Conservation (phyloP, 2,329 filamentous ascomycete species). For the Nakataea oryzae region DNA sequence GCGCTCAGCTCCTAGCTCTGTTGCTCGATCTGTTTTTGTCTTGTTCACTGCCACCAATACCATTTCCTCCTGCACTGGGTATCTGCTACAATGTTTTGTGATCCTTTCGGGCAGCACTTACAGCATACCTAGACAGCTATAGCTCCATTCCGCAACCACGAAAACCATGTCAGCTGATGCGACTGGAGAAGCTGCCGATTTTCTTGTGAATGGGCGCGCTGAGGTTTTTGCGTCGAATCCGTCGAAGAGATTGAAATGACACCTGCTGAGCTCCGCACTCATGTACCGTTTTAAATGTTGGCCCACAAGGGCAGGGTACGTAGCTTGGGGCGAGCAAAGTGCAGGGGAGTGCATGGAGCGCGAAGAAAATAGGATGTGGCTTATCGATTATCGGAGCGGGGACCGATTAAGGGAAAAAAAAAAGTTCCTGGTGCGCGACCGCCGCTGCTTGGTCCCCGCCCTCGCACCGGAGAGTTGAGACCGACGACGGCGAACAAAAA, state of each 20-base stretch:
- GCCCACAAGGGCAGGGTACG: too few species aligned
- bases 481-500: background rate
- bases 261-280: too few species aligned
- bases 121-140: background rate
- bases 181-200: too few species aligned
- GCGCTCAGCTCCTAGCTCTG: background rate
- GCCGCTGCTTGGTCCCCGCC: too few species aligned
- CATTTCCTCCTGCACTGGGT: background rate
- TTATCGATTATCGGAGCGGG: background rate
- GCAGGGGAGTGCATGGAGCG: too few species aligned
- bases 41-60: background rate
- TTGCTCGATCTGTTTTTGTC: slow-evolving; percentile 3
- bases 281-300: too few species aligned
- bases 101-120: background rate
- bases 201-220: too few species aligned
- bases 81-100: background rate
- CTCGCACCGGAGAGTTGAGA: background rate
- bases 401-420: background rate
- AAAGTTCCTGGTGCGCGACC: background rate
- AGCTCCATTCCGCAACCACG: too few species aligned
- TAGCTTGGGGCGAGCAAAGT: too few species aligned
- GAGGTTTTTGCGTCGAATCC: too few species aligned
- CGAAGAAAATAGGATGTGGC: background rate
- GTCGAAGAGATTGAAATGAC: too few species aligned
- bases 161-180: too few species aligned